Evolutionary conservation across 73 alveolate species (phyloP).

Genomic region (Stentor coeruleus): DNA sequence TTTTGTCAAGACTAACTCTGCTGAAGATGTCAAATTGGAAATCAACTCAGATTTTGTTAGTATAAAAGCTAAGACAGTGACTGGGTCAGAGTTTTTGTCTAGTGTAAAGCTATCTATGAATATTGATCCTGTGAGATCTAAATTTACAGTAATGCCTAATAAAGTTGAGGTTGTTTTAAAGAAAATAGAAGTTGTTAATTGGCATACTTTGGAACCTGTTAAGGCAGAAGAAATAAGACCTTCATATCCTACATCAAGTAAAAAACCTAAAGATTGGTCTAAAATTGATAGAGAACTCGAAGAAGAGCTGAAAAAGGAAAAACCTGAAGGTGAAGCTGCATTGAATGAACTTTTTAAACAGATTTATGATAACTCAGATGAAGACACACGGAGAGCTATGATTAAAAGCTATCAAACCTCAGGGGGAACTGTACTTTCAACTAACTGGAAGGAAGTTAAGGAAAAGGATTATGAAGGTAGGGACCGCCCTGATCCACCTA

Average conservation of each 20-base stretch:
- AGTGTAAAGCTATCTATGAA: conserved; percentile 50
- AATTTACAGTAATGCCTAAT: conserved; percentile 51
- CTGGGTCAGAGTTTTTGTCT: not conserved
- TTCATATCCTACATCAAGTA: conserved; percentile 87
- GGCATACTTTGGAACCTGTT: conserved; percentile 50
- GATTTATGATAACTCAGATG: conserved; percentile 94
- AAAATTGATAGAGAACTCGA: conserved; percentile 88
- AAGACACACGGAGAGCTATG: conserved; percentile 98
- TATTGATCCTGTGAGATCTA: conserved; percentile 59
- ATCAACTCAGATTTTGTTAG: not conserved
- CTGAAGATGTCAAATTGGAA: conserved; percentile 17
- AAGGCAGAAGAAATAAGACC: conserved; percentile 17
- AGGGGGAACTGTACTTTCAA: conserved; percentile 91
- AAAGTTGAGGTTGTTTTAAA: conserved; percentile 77
- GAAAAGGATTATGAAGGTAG: conserved; percentile 95
- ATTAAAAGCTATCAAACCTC: conserved; percentile 92
- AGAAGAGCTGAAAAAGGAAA: conserved; percentile 86
- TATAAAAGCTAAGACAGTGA: not conserved
- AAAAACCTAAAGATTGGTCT: conserved; percentile 82
- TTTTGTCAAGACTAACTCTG: not conserved
- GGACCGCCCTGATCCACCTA: conserved; percentile 97
- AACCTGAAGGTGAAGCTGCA: conserved; percentile 94
- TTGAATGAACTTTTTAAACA: conserved; percentile 87
- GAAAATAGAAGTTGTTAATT: conserved; percentile 61
- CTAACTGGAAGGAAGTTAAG: conserved; percentile 98